Evolutionary conservation across 2,329 filamentous ascomycete species (phyloP).

Genomic region (Setomelanomma holmii): DNA sequence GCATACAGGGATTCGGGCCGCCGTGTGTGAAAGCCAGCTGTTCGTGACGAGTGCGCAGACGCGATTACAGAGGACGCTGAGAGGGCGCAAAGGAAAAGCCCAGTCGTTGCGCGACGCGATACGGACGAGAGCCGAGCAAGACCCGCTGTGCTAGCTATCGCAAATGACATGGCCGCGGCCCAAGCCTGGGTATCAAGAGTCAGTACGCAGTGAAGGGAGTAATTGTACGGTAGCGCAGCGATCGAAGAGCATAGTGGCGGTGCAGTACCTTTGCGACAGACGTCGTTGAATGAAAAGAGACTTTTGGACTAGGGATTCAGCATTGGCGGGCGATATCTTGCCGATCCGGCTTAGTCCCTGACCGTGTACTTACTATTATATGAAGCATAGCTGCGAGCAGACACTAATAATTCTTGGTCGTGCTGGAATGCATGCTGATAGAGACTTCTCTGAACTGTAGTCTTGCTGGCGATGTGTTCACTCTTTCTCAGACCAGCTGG

Average conservation of each 20-base stretch:
- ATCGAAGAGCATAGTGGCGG: constrained; percentile 23
- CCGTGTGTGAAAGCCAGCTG: constrained; percentile 17
- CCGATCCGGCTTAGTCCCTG: constrained; percentile 36
- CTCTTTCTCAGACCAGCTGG: constrained; percentile 5
- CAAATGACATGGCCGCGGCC: constrained; percentile 49
- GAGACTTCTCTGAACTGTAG: no score
- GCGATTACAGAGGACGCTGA: constrained; percentile 37
- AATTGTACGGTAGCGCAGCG: constrained; percentile 8
- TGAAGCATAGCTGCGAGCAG: constrained; percentile 20
- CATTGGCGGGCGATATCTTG: constrained; percentile 38
- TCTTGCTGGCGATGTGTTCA: constrained; percentile 18
- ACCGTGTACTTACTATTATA: constrained; percentile 29
- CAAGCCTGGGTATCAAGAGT: constrained; percentile 34
- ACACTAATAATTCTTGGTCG: background rate
- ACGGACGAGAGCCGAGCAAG: constrained; percentile 25
- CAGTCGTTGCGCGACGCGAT: constrained; percentile 33
- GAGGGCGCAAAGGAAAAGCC: constrained; percentile 41
- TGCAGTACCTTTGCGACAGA: constrained; percentile 33
- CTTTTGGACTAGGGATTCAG: constrained; percentile 38
- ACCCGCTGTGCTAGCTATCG: constrained; percentile 36
- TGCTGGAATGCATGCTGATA: background rate
- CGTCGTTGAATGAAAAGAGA: constrained; percentile 29
- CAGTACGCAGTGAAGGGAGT: constrained; percentile 19
- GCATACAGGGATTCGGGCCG: constrained; percentile 22
- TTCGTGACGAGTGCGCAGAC: constrained; percentile 29